Evolutionary conservation across 805 yeast genomes (phyloP).

Genomic region (Pichia insulana): DNA sequence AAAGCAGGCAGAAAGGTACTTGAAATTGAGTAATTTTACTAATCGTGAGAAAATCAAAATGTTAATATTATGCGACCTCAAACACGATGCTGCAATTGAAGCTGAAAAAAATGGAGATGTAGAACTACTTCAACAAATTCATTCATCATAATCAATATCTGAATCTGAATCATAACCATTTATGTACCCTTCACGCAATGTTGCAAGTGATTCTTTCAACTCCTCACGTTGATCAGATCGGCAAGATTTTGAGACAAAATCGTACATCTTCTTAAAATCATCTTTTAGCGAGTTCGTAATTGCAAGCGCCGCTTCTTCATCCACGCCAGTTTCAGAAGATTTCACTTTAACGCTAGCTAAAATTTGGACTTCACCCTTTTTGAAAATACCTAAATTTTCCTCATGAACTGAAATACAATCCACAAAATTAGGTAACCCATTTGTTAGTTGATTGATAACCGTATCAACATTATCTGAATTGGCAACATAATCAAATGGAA

Average conservation of each 20-base stretch:
- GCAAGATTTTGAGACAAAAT: constrained; percentile 20
- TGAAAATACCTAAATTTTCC: not conserved
- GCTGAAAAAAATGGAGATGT: constrained; percentile 1
- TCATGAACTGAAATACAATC: not conserved
- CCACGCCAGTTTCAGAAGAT: constrained; percentile 13
- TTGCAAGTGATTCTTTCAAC: constrained; percentile 28
- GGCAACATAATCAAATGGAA: constrained; percentile 34
- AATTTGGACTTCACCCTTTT: constrained; percentile 6
- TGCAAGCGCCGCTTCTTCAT: not conserved
- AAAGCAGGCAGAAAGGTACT: not conserved
- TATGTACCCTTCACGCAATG: constrained; percentile 8
- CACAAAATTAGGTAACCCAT: constrained; percentile 5
- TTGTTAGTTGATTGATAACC: constrained; percentile 5
- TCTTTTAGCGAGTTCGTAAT: constrained; percentile 20
- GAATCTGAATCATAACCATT: constrained; percentile 11
- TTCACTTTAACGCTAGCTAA: constrained; percentile 25
- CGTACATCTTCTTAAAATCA: constrained; percentile 18
- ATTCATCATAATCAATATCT: constrained; percentile 7
- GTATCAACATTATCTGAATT: constrained; percentile 1
- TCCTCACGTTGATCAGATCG: constrained; percentile 46
- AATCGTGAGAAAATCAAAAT: not conserved
- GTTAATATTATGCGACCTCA: constrained; percentile 1
- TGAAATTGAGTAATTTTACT: not conserved
- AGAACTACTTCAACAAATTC: not conserved
- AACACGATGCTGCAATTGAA: constrained; percentile 1